Evolutionary conservation across 805 yeast species (phyloP).

Genomic region (Trichomonascus vanleenenianus): DNA sequence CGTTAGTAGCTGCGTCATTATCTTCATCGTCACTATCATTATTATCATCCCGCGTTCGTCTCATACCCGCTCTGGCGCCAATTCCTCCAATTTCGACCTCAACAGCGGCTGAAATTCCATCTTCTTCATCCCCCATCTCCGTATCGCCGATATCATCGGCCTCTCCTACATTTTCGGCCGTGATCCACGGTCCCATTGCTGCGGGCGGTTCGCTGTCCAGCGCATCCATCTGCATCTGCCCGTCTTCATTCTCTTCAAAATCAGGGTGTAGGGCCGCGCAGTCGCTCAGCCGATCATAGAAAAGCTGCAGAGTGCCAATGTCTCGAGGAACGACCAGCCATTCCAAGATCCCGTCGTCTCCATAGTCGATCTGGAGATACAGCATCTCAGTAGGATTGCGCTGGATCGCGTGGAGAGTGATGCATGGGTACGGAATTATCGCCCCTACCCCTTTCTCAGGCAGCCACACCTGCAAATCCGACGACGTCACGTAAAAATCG

Average conservation of each 20-base stretch:
- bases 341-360: constrained; percentile 8
- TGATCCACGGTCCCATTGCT: constrained; percentile 6
- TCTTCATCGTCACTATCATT: constrained; percentile 10
- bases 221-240: constrained; percentile 2
- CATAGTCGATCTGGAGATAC: constrained; percentile 18
- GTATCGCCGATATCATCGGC: constrained; percentile 12
- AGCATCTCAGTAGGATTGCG: constrained; percentile 5
- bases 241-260: constrained; percentile 11
- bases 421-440: constrained; percentile 17
- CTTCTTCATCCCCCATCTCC: constrained; percentile 11
- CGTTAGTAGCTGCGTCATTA: constrained; percentile 1
- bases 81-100: constrained; percentile 15
- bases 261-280: constrained; percentile 23
- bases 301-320: background rate
- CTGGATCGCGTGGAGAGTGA: constrained; percentile 24
- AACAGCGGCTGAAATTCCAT: constrained; percentile 16
- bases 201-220: constrained; percentile 4
- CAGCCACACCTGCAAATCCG: constrained; percentile 19
- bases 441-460: constrained; percentile 13
- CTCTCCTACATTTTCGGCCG: constrained; percentile 10
- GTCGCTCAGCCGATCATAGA: constrained; percentile 18
- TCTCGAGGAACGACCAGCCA: constrained; percentile 8
- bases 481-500: constrained; percentile 21
- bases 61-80: constrained; percentile 10
- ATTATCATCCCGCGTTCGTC: constrained; percentile 14